Percentiles rank a stretch among this genome's conserved stretches.
These are phyloP conservation scores for Lophiotrema nucula DNA, from an alignment of 495 filamentous ascomycete species.

Conservation along the genomic window DNA sequence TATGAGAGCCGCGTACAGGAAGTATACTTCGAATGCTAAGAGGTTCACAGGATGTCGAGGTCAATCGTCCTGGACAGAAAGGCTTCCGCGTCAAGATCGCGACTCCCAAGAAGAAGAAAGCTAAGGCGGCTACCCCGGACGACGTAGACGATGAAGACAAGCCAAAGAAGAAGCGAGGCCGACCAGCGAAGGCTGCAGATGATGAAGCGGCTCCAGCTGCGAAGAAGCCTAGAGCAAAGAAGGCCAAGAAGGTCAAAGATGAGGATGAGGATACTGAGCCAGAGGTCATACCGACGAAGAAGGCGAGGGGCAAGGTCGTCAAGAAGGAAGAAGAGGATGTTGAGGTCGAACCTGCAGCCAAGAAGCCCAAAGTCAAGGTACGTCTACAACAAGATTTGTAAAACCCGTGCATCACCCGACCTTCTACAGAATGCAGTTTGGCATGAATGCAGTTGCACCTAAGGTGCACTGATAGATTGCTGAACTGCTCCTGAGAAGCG, in stretches of 20 bases:
- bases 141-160: constrained; percentile 38
- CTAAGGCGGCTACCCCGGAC: constrained; percentile 27
- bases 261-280: constrained; percentile 38
- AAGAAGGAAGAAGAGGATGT: constrained; percentile 22
- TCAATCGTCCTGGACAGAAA: constrained; percentile 63
- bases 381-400: no score
- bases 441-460: no score
- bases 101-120: constrained; percentile 47
- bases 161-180: constrained; percentile 27
- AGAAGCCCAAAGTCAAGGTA: constrained; percentile 25
- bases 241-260: not conserved
- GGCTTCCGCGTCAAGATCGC: constrained; percentile 54
- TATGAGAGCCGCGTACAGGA: constrained; percentile 46
- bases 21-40: constrained; percentile 17
- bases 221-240: constrained; percentile 41
- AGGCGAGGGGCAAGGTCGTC: not conserved
- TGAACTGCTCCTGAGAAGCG: no score
- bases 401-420: no score
- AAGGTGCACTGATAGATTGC: no score
- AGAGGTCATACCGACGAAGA: constrained; percentile 36
- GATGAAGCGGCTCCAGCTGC: constrained; percentile 12
- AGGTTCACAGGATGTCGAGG: constrained; percentile 57
- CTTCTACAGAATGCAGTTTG: no score
- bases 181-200: constrained; percentile 30
- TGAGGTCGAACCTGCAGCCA: constrained; percentile 12